Evolutionary conservation across 345 rosid genomes (phyloP), one percentile per base, ranked within the genome.

Genomic region (Excoecaria cochinchinensis): DNA sequence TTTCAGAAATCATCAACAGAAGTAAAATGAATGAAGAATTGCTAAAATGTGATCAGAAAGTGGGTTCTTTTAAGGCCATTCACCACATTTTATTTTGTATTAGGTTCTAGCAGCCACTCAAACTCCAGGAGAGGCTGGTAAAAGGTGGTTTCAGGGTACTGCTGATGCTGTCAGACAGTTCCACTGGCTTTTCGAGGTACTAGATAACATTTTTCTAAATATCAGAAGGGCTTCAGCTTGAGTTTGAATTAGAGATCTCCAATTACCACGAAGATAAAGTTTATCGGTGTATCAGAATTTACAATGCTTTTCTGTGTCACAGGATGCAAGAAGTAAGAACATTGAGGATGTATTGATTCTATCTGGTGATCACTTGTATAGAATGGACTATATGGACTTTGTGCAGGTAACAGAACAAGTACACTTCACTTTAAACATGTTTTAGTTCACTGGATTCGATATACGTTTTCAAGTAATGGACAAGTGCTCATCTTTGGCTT

Each of bases 351-450:
- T 95, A 68, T 79, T 95, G 80, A 90, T 95, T 72, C 88, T 95
- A 22, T 95, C 98, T 8, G 99, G 99, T 25, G 99, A 95, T 85
- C 99, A 95, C 72, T 85, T 95, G 64, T 95, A 92, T 60, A 71
- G 99, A 24, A 95, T 95, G 98, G 98, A 92, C 77, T 95, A 92
- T 19, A 89, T 95, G 97, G 98, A 92, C 83, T 92, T 95, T 76
- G 87, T 95, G 64, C 95, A 91, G 87, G 99, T 91, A 78, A 78
- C 22, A 57, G n/a, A 77, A 19, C 31, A 25, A 42, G 70, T 31
- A 21, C 75, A 62, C 40, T 14, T 75, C 24, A 38, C 31, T 13
- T 16, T 6, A 17, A 19, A 57, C 24, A 39, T 39, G 13, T 22
- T 50, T 48, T 50, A 25, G 42, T 57, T 40, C 39, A 73, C 64